These are phyloP conservation scores for Phytophthora boehmeriae DNA, from an alignment of 352 stramenopile genomes.

Conservation along the genomic window DNA sequence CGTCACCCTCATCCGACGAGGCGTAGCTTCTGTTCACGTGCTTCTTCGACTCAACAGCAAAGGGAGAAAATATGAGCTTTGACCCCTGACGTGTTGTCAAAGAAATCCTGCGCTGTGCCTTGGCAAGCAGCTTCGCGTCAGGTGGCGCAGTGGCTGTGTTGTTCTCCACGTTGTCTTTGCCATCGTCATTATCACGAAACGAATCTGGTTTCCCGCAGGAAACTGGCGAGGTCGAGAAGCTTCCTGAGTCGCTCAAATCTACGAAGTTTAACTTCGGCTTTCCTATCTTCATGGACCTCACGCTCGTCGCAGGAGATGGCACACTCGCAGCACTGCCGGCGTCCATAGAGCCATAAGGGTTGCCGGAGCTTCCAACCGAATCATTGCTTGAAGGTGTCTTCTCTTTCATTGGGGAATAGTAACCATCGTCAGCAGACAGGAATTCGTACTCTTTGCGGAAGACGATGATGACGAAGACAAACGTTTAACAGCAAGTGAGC, in stretches of 20 bases:
- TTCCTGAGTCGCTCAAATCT: constrained; percentile 33
- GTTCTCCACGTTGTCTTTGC: constrained; percentile 18
- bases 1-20: constrained; percentile 13
- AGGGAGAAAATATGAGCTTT: constrained; percentile 52
- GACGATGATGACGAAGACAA: constrained; percentile 24
- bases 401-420: constrained; percentile 24
- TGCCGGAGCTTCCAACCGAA: background rate
- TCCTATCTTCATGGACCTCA: constrained; percentile 23
- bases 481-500: constrained; percentile 5
- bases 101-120: constrained; percentile 28
- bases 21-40: constrained; percentile 17
- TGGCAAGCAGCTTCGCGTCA: constrained; percentile 10
- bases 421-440: constrained; percentile 20
- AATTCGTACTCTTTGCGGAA: constrained; percentile 38
- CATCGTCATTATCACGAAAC: constrained; percentile 18
- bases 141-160: constrained; percentile 1
- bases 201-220: constrained; percentile 20
- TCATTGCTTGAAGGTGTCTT: constrained; percentile 8
- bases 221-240: constrained; percentile 34
- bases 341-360: constrained; percentile 1
- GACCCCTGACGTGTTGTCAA: constrained; percentile 34
- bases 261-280: constrained; percentile 34
- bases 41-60: constrained; percentile 37
- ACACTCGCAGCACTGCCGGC: constrained; percentile 7
- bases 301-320: constrained; percentile 20